A percentile compares a stretch with the other conserved stretches of the same genome.
These are phyloP conservation scores for Saposhnikovia divaricata DNA, from an alignment of 129 eudicot species.

Conservation along the genomic window DNA sequence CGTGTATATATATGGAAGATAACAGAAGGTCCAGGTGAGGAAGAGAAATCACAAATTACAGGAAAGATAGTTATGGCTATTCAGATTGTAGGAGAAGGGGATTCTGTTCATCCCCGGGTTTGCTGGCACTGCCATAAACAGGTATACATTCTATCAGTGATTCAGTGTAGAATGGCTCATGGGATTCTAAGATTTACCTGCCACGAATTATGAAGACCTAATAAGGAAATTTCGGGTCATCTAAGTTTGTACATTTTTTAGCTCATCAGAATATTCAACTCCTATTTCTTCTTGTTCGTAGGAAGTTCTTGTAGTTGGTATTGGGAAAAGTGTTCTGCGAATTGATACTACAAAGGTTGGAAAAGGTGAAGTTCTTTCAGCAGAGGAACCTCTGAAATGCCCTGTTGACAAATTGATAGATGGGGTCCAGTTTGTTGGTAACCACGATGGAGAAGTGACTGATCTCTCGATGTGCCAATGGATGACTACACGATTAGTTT, in stretches of 20 bases:
- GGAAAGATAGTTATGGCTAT: slow-evolving; percentile 72
- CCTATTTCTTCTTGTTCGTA: slow-evolving; percentile 14
- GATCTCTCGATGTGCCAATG: slow-evolving; percentile 98
- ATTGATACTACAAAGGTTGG: slow-evolving; percentile 95
- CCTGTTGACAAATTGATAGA: slow-evolving; percentile 68
- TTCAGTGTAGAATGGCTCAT: background rate
- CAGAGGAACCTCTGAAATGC: slow-evolving; percentile 82
- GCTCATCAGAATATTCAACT: background rate
- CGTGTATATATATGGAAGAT: slow-evolving; percentile 94
- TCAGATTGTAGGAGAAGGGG: slow-evolving; percentile 75
- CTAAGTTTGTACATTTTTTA: background rate
- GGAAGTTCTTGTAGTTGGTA: slow-evolving; percentile 95
- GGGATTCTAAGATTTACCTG: background rate
- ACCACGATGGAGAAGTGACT: slow-evolving; percentile 95
- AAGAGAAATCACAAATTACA: slow-evolving; percentile 86
- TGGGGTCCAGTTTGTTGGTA: slow-evolving; percentile 94
- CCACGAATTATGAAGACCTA: background rate
- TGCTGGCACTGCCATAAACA: slow-evolving; percentile 99
- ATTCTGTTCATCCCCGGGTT: slow-evolving; percentile 90
- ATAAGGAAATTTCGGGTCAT: background rate
- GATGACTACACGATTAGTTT: slow-evolving; percentile 98
- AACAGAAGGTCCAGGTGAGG: slow-evolving; percentile 85
- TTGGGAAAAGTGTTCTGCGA: slow-evolving; percentile 67
- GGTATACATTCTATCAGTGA: slow-evolving; percentile 23
- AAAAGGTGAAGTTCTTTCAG: slow-evolving; percentile 65